Evolutionary conservation across 768 basidiomycete species (phyloP), one percentile per base, ranked within the genome.

Genomic region (Trametes sanguinea): DNA sequence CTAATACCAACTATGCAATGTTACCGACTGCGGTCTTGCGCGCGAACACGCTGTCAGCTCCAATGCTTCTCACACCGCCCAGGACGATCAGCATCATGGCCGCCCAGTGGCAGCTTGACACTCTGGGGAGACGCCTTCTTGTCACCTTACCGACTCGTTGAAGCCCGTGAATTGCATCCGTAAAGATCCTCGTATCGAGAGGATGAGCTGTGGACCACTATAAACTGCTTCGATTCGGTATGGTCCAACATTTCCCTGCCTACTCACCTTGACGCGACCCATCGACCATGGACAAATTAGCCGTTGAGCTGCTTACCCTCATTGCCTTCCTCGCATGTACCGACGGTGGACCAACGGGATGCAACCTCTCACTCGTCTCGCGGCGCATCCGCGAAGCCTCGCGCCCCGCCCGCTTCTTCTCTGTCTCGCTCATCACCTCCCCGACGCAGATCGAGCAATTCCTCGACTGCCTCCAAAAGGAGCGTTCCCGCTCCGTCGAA

Each of bases 341-440:
- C 33, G 63, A 64, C 50, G 63, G 63, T 29, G 63, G 63, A 11
- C 29, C 17, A 11, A 64, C 63, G 6, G 63, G 63, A n/a, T 64
- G 63, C 51, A n/a, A 58, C 2, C 63, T 64, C 39, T 55, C 63
- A 2, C 63, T 64, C 35, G 63, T 64, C 35, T 64, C 63, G n/a
- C 54, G 55, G 39, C 63, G 58, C 48, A 50, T 64, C n/a, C 58
- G 53, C 54, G 58, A 43, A 2, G 58, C 48, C 43, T 59, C 63
- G 14, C 63, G 63, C 48, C 63, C 63, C 11, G 58, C 54, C 47
- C 63, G 63, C 45, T 64, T 64, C 58, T 60, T 30, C 51, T 55
- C 63, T 29, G 54, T 64, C 8, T 54, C 51, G 11, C 54, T 64
- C 54, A 29, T 60, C 48, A 64, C 44, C 35, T 54, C 53, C n/a